Base-by-base conservation (phyloP, 768 basidiomycete genomes). In the Pholiota microspora region DNA sequence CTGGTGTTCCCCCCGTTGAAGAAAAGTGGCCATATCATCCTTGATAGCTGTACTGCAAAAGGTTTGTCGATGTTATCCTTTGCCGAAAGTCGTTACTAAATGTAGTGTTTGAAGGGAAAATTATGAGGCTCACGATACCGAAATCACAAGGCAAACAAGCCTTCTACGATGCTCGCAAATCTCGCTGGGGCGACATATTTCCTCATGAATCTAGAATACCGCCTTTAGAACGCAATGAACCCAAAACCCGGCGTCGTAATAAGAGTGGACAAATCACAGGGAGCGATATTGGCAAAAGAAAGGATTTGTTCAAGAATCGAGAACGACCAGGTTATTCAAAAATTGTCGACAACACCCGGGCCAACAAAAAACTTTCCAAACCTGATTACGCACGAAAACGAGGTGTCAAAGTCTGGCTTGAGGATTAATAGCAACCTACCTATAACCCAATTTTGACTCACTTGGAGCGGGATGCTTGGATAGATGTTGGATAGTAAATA, bases 111-210 rank as follows among this genome's bases (percentile, higher is more conserved):
- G n/a, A n/a, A 97, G 96, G 90, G 28, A 86, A 91, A 71, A 88
- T 98, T 45, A 89, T 94, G 81, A 86, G 96, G 4, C 74, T 95
- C 69, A 96, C 89, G 4, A 85, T 96, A 34, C 91, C 96, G 0
- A 94, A 85, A 61, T 95, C 92, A 2, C 94, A 95, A 72, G 94
- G 94, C n/a, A 95, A 93, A 68, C 94, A 98, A 63, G 80, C 83
- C 0, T 99, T 85, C 66, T 94, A 98, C 66, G 97, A 98, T 67
- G 94, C 95, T 2, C 85, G 95, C 31, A 98, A 98, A 72, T 86
- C 91, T 0, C 72, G 70, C 8, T 98, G 96, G 95, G 97, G 97
- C 16, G 97, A 98, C 67, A 76, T 92, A 21, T 98, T 98, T 71
- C 97, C 97, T 18, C 95, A 98, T 65, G 71, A 76, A 15, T 84